These are phyloP conservation scores for Auricularia sp. DNA, from an alignment of 768 basidiomycete genomes.

Conservation along the genomic window DNA sequence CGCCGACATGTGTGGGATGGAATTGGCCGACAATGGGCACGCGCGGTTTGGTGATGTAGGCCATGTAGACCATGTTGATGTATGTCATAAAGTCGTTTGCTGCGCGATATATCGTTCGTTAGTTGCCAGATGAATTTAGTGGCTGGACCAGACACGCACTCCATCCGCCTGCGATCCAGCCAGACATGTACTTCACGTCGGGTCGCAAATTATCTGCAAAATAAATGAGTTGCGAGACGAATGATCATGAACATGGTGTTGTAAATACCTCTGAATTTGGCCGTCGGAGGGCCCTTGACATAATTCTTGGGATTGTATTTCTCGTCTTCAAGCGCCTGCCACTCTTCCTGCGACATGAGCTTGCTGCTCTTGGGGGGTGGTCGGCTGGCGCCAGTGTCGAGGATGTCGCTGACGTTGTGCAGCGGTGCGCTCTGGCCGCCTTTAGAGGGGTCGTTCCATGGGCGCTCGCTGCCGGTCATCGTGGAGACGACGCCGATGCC, in stretches of 20 bases:
- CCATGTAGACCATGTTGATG: slow-evolving; percentile 51
- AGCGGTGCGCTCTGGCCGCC: not conserved
- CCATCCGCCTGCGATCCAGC: slow-evolving; percentile 73
- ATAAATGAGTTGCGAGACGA: too few relatives aligned
- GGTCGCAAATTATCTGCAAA: slow-evolving; percentile 48
- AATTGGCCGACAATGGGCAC: slow-evolving; percentile 52
- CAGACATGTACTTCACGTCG: slow-evolving; percentile 56
- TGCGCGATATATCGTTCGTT: slow-evolving; percentile 16
- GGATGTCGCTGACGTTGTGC: not conserved
- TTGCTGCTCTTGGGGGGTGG: not conserved
- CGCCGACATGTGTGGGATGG: slow-evolving; percentile 43
- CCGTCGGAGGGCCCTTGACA: slow-evolving; percentile 40
- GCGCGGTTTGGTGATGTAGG: slow-evolving; percentile 40
- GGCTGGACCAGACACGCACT: slow-evolving; percentile 31
- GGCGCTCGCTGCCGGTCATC: not conserved
- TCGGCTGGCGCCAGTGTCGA: not conserved
- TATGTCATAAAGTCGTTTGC: slow-evolving; percentile 75
- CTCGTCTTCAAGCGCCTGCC: not conserved
- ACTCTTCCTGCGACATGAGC: not conserved
- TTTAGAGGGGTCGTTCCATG: not conserved
- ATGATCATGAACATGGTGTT: not conserved
- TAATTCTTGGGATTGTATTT: slow-evolving; percentile 3
- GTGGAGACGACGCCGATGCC: not conserved
- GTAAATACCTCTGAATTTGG: slow-evolving; percentile 41
- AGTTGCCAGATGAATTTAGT: not conserved